These are phyloP conservation scores for Kwoniella botswanensis DNA, from an alignment of 768 basidiomycete genomes.

Conservation along the genomic window DNA sequence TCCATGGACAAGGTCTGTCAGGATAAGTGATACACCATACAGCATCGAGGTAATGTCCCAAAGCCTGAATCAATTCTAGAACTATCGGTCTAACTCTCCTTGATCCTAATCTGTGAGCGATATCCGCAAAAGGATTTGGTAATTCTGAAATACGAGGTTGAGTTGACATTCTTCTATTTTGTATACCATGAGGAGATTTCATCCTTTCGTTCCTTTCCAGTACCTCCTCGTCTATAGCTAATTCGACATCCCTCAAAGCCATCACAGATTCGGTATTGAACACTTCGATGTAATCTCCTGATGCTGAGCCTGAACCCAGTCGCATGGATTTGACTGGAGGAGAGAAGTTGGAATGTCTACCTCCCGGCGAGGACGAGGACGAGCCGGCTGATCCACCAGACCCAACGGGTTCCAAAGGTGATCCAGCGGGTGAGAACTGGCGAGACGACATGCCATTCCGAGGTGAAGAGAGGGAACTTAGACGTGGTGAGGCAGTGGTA, in stretches of 20 bases:
- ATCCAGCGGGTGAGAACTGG: slow-evolving; percentile 4
- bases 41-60: slow-evolving; percentile 48
- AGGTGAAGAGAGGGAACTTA: slow-evolving; percentile 3
- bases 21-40: slow-evolving; percentile 38
- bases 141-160: slow-evolving; percentile 32
- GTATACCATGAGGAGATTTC: neutral
- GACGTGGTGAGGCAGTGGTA: neutral
- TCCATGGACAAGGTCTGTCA: slow-evolving; percentile 40
- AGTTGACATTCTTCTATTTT: slow-evolving; percentile 26
- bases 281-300: slow-evolving; percentile 9
- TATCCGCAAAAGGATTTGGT: slow-evolving; percentile 47
- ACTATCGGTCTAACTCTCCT: slow-evolving; percentile 46
- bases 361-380: slow-evolving; percentile 10
- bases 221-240: slow-evolving; percentile 43
- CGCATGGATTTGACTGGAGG: slow-evolving; percentile 14
- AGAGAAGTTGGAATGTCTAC: neutral
- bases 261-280: slow-evolving; percentile 44
- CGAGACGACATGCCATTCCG: neutral
- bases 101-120: slow-evolving; percentile 33
- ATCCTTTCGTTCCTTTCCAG: slow-evolving; percentile 17
- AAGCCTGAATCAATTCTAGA: slow-evolving; percentile 45
- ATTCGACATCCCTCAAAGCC: slow-evolving; percentile 45
- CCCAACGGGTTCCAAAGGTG: slow-evolving; percentile 12
- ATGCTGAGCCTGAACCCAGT: slow-evolving; percentile 11
- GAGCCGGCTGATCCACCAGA: slow-evolving; percentile 9